phyloP scores from a whole-genome alignment of 106 monocot species.

The Vanilla planifolia region DNA sequence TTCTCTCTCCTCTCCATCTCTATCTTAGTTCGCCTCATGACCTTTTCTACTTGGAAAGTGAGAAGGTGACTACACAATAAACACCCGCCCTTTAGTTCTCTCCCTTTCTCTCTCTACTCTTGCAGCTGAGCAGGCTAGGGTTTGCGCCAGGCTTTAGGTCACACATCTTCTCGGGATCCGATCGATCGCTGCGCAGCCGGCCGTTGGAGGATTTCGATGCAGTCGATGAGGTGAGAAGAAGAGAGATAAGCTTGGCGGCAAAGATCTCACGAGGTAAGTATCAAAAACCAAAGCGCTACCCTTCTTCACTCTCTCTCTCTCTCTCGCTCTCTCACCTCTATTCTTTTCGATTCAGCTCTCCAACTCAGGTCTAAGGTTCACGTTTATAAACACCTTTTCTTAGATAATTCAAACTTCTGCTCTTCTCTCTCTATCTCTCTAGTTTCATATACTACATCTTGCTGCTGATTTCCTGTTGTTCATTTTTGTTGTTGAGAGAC shows the following conservation, averaged over 20 bases:
- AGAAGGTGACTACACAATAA: too few relatives aligned
- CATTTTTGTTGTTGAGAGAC: neutral
- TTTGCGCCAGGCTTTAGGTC: too few relatives aligned
- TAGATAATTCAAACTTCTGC: neutral
- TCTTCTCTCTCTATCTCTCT: too few relatives aligned
- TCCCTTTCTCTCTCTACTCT: neutral
- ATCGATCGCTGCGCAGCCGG: neutral
- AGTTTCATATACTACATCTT: too few relatives aligned
- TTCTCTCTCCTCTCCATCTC: constrained; percentile 1
- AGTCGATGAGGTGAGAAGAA: neutral
- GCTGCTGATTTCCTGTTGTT: neutral
- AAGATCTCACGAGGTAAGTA: neutral
- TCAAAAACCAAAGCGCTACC: too few relatives aligned
- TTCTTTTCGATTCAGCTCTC: constrained; percentile 2
- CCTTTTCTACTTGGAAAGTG: too few relatives aligned
- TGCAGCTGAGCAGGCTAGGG: neutral
- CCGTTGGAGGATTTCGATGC: too few relatives aligned
- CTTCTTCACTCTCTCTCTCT: too few relatives aligned
- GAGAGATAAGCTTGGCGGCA: neutral
- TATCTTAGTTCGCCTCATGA: neutral
- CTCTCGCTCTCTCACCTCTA: too few relatives aligned
- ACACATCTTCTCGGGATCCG: neutral
- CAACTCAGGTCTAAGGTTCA: neutral
- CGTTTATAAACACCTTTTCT: neutral
- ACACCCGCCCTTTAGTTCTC: neutral